A percentile compares a stretch with the other conserved stretches of the same genome.
Evolutionary conservation across 2,329 filamentous ascomycete species (phyloP).

Genomic region (Leptographium procerum): DNA sequence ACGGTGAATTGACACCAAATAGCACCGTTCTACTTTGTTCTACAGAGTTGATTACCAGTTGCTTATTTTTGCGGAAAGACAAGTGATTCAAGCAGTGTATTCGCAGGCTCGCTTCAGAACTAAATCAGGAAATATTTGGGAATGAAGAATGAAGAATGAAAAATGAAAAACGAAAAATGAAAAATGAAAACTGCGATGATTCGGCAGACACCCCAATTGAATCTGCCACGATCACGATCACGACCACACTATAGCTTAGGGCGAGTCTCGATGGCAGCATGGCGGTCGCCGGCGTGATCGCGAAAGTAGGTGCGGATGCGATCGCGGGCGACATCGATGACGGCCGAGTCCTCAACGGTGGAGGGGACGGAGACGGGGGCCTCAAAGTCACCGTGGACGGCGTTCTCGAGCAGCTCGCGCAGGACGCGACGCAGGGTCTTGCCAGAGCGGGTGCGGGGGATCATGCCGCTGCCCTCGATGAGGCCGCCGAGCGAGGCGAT

Average conservation of each 20-base stretch:
- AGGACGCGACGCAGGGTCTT: conserved; percentile 80
- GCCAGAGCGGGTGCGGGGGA: conserved; percentile 83
- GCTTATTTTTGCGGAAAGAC: too few species aligned
- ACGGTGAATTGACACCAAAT: too few species aligned
- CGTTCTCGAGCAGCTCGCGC: conserved; percentile 75
- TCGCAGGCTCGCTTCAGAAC: not conserved
- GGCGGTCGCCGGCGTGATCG: conserved; percentile 26
- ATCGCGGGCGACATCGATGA: conserved; percentile 60
- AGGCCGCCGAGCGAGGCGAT: conserved; percentile 81
- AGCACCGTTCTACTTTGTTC: too few species aligned
- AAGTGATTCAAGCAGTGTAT: not conserved
- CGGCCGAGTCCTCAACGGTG: conserved; percentile 71
- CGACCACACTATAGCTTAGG: conserved; percentile 32
- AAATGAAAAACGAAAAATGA: not conserved
- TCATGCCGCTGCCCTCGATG: conserved; percentile 74
- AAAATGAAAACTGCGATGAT: not conserved
- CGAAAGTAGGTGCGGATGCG: conserved; percentile 69
- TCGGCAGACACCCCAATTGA: not conserved
- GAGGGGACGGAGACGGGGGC: conserved; percentile 64
- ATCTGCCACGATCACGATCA: not conserved
- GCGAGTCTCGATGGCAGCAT: conserved; percentile 33
- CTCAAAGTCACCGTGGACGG: conserved; percentile 59
- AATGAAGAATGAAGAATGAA: not conserved
- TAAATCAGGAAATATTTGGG: too few species aligned
- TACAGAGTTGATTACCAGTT: too few species aligned